phyloP scores from a whole-genome alignment of 2,329 filamentous ascomycete species.

The Fusarium newnesense region DNA sequence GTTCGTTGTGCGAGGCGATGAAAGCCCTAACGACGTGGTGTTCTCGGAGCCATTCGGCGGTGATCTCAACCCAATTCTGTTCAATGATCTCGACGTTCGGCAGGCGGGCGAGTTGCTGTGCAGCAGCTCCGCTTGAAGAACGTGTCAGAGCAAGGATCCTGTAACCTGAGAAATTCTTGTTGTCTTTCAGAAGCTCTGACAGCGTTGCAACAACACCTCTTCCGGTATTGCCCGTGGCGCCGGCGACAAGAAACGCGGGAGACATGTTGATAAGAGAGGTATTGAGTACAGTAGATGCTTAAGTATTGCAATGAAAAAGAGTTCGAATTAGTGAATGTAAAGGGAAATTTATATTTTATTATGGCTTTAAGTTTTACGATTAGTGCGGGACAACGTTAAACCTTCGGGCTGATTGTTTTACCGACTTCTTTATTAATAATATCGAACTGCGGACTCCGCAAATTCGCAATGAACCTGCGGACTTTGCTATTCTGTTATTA shows the following conservation, averaged over 20 bases:
- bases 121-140: neutral
- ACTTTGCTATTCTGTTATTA: neutral
- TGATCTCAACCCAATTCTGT: neutral
- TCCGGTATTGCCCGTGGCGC: neutral
- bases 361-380: fast-evolving
- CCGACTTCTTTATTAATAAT: neutral
- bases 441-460: neutral
- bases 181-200: neutral
- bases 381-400: fast-evolving
- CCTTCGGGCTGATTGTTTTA: neutral
- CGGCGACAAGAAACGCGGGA: neutral
- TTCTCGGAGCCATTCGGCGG: neutral
- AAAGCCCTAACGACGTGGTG: neutral
- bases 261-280: neutral
- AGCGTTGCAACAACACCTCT: neutral
- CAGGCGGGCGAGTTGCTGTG: neutral
- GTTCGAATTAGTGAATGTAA: fast-evolving
- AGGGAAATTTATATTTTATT: neutral
- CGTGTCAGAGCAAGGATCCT: neutral
- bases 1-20: neutral
- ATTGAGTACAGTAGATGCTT: fast-evolving
- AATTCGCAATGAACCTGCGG: neutral
- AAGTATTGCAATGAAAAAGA: neutral
- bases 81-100: neutral
- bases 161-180: fast-evolving